These are phyloP conservation scores for Syzygium aromaticum DNA, from an alignment of 345 rosid genomes.

Conservation along the genomic window DNA sequence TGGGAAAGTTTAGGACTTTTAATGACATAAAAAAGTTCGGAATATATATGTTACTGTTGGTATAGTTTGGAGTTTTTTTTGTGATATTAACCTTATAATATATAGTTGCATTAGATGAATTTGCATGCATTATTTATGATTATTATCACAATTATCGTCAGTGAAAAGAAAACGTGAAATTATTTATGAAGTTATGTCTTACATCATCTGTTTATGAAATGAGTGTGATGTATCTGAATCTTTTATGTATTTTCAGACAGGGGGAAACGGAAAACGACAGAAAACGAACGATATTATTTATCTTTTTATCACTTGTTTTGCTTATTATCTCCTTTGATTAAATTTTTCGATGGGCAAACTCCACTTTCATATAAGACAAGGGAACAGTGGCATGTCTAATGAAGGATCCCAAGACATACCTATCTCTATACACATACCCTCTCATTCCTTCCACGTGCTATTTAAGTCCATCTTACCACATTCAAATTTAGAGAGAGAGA, in stretches of 20 bases:
- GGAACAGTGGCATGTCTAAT: constrained; percentile 3
- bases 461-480: constrained; percentile 10
- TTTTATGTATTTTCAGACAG: background rate
- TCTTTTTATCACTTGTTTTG: background rate
- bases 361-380: constrained; percentile 27
- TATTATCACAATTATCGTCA: background rate
- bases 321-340: background rate
- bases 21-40: too few species aligned
- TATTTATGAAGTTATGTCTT: too few species aligned
- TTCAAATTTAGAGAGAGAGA: background rate
- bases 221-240: background rate
- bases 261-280: background rate
- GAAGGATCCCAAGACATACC: constrained; percentile 30
- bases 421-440: background rate
- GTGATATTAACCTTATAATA: background rate
- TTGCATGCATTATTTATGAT: background rate
- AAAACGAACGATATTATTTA: background rate
- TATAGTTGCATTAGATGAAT: background rate
- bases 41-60: too few species aligned
- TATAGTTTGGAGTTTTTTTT: too few species aligned
- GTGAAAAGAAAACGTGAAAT: background rate
- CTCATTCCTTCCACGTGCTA: constrained; percentile 13
- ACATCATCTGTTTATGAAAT: background rate
- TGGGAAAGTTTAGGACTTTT: too few species aligned
- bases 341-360: background rate